phyloP scores from a whole-genome alignment of 1,139 yeast genomes.

The Blastobotrys buckinghamii region DNA sequence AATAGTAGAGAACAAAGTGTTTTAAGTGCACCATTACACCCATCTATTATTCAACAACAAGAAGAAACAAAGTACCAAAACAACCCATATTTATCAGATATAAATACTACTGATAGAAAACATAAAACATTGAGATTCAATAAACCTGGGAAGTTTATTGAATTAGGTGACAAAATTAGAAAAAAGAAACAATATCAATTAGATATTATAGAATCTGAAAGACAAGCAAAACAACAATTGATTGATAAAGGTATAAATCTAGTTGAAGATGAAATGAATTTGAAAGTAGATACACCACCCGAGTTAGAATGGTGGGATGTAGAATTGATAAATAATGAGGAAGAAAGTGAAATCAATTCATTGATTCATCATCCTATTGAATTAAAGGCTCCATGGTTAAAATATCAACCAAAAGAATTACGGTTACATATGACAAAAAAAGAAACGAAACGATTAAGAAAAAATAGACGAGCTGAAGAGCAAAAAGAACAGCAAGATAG shows the following conservation, averaged over 20 bases:
- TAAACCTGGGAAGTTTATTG: conserved; percentile 56
- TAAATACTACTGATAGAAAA: neutral
- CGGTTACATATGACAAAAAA: conserved; percentile 64
- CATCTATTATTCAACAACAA: conserved; percentile 37
- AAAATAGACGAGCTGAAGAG: conserved; percentile 58
- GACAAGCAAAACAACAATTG: conserved; percentile 16
- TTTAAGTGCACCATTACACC: conserved; percentile 54
- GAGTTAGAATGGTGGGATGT: conserved; percentile 80
- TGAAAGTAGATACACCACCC: conserved; percentile 48
- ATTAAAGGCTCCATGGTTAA: conserved; percentile 52
- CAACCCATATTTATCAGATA: conserved; percentile 55
- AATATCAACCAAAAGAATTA: conserved; percentile 37
- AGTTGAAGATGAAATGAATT: conserved; percentile 47
- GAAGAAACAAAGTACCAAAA: too few species aligned
- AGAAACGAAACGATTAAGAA: conserved; percentile 69
- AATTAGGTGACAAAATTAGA: conserved; percentile 49
- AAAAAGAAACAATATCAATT: conserved; percentile 24
- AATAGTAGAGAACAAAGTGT: neutral
- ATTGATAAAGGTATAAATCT: conserved; percentile 38
- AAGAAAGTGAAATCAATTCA: conserved; percentile 47
- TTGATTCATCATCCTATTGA: conserved; percentile 83
- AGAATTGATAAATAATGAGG: conserved; percentile 36
- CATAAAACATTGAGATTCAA: conserved; percentile 44
- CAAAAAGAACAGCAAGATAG: conserved; percentile 72
- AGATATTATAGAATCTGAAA: conserved; percentile 31